Percentiles rank a stretch among this genome's conserved stretches.
Conservation (phyloP, 768 basidiomycete species). For the Dioszegia hungarica region DNA sequence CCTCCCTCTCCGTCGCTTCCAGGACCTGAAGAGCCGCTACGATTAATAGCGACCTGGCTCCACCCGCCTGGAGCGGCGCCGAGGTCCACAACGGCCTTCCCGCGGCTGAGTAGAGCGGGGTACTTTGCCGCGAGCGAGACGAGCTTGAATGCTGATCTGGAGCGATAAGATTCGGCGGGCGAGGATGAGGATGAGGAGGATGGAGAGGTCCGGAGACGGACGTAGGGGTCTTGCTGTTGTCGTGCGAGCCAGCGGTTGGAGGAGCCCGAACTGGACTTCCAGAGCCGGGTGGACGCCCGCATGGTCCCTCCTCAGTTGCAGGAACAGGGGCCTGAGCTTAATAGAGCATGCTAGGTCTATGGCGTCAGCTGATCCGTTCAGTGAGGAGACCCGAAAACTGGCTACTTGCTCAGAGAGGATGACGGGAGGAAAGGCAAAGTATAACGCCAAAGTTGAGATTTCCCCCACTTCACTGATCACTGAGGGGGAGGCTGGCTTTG, state of each 20-base stretch:
- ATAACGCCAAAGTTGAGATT: no score
- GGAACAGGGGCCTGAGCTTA: no score
- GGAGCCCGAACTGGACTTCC: slow-evolving; percentile 22
- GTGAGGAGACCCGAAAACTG: no score
- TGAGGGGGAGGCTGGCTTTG: no score
- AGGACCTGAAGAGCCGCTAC: no score
- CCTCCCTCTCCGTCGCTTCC: no score
- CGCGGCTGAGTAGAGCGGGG: slow-evolving; percentile 60
- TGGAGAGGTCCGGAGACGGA: slow-evolving; percentile 29
- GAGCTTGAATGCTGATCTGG: slow-evolving; percentile 89
- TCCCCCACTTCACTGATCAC: no score
- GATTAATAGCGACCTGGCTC: slow-evolving; percentile 65
- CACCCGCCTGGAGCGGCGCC: slow-evolving; percentile 92
- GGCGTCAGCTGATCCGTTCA: no score
- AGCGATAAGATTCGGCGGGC: slow-evolving; percentile 57
- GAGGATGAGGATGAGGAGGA: neutral
- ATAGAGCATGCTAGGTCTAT: no score
- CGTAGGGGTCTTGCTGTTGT: slow-evolving; percentile 49
- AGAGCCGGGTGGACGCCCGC: neutral
- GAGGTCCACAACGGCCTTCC: slow-evolving; percentile 69
- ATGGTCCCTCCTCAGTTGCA: neutral
- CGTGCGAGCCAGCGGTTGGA: slow-evolving; percentile 47
- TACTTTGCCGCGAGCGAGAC: slow-evolving; percentile 66
- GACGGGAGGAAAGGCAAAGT: no score
- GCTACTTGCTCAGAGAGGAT: no score